Conservation (phyloP, 2,329 filamentous ascomycete species). For the Monosporascus sp. region DNA sequence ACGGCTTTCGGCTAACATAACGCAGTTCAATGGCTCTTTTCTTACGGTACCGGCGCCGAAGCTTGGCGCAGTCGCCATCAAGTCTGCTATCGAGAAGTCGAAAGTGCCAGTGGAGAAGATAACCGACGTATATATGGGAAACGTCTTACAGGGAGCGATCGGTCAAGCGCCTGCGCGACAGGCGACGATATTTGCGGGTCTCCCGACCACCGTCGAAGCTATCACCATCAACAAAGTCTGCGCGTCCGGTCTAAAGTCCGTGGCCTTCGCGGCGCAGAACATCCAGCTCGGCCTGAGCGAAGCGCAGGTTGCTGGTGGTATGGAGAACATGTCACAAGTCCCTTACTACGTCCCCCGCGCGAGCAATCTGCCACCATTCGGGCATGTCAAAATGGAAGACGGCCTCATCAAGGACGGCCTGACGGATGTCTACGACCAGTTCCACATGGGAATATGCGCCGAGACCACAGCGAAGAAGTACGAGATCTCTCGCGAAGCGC, state of each 20-base stretch:
- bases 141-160: constrained; percentile 77
- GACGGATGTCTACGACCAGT: constrained; percentile 93
- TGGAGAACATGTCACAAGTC: constrained; percentile 96
- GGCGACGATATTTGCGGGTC: constrained; percentile 80
- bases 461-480: constrained; percentile 91
- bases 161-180: constrained; percentile 92
- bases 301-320: constrained; percentile 86
- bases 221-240: constrained; percentile 98
- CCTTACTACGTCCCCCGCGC: constrained; percentile 85
- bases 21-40: constrained; percentile 90
- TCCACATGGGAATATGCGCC: constrained; percentile 97
- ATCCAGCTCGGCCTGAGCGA: constrained; percentile 88
- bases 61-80: constrained; percentile 87
- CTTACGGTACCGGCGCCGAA: constrained; percentile 77
- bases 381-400: constrained; percentile 82
- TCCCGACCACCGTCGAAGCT: constrained; percentile 76
- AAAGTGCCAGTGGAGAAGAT: constrained; percentile 75
- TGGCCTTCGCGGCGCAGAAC: constrained; percentile 84
- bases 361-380: constrained; percentile 79
- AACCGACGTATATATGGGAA: constrained; percentile 95
- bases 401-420: constrained; percentile 91
- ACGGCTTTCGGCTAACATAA: not conserved
- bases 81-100: constrained; percentile 82
- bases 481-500: constrained; percentile 72
- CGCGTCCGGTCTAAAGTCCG: constrained; percentile 89